These are phyloP conservation scores for Elsinoe fawcettii DNA, from an alignment of 2,329 filamentous ascomycete species.

Conservation along the genomic window DNA sequence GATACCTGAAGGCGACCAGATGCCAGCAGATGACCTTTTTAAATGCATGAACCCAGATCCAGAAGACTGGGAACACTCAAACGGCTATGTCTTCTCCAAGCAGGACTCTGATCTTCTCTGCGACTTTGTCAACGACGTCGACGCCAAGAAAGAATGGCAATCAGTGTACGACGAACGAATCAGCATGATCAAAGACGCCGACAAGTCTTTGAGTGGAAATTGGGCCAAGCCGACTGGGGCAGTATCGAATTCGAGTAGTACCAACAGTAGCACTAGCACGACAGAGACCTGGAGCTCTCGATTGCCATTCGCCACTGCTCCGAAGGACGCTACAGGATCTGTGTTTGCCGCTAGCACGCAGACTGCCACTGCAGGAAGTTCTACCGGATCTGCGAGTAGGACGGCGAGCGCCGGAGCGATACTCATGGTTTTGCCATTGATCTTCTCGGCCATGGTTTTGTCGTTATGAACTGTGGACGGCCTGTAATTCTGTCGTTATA, in stretches of 20 bases:
- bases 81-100: background rate
- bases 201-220: background rate
- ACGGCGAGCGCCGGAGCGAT: background rate
- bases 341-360: background rate
- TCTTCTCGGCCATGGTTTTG: background rate
- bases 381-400: background rate
- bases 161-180: background rate
- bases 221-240: background rate
- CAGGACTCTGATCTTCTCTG: background rate
- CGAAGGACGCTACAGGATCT: background rate
- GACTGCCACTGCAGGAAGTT: background rate
- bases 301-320: background rate
- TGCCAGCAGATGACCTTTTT: background rate
- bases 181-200: background rate
- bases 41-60: slow-evolving; percentile 1
- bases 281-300: background rate
- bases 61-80: background rate
- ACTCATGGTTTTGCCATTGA: background rate
- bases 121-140: background rate
- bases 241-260: background rate
- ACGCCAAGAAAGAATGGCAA: background rate
- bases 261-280: background rate
- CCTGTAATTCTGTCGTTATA: background rate
- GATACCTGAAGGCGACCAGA: background rate
- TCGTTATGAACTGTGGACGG: background rate